Evolutionary conservation across 2,329 filamentous ascomycete genomes (phyloP), one percentile per base, ranked within the genome.

Genomic region (Colletotrichum abscissum): DNA sequence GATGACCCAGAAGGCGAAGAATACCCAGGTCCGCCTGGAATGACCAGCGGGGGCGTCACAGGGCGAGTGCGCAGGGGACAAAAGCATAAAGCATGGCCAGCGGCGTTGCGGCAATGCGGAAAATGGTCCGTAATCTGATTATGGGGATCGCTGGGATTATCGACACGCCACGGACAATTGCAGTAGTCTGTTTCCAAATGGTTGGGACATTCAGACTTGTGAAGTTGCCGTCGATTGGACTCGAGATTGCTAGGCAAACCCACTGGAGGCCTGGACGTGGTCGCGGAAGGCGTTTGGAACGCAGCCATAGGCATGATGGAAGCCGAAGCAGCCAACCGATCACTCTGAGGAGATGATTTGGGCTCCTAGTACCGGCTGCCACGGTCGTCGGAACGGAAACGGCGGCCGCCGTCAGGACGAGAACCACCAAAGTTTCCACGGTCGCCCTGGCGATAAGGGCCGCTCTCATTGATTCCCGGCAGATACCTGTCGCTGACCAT

Each of bases 401-500:
- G 26, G 55, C 73, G 63, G 38, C 64, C 73, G 2, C 76, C 75
- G n/a, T 78, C 76, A 59, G 71, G 70, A 6, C 78, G 76, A 12
- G 75, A 63, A 35, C 65, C 71, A 42, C 65, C 71, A n/a, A 65
- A 67, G 62, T 72, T 69, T 5, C 79, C 75, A 12, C 76, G 74
- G 54, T 78, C 76, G 24, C 77, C 75, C 38, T 78, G 75, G 11
- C 74, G 66, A 19, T 73, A 74, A 1, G 75, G 73, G 24, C 75
- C 76, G 26, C 71, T 68, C 19, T 73, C 73, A 30, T 75, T 72
- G n/a, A 73, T 69, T 8, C 75, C 77, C 16, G 82, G 82, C 1
- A 80, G 72, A 58, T 84, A 84, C 1, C 82, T 75, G 74, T 83
- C 82, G 42, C 81, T 79, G 6, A 80, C 74, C 2, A 70, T 78